Evolutionary conservation across 139 green algal species (phyloP), one percentile per base, ranked within the genome.

Genomic region (Chlorella ohadii): DNA sequence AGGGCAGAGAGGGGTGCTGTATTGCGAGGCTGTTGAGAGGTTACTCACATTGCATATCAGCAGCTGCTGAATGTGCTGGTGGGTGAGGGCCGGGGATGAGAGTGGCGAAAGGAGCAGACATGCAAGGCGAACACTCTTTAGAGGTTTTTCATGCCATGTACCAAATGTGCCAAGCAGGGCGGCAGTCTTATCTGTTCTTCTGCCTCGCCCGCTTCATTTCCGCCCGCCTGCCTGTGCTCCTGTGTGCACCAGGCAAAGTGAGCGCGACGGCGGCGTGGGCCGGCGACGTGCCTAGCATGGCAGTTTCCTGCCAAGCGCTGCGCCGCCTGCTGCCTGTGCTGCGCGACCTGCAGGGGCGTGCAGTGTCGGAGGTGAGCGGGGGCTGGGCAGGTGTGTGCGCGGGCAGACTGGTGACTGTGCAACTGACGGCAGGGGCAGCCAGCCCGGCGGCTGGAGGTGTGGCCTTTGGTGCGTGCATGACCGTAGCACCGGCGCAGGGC

Each of bases 51-150:
- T n/a, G n/a, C n/a, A n/a, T n/a, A n/a, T n/a, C n/a, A 86, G 61
- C 81, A 86, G 72, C 44, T 86, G 72, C 81, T 86, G 41, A 68
- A 86, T 34, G 67, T 84, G 64, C 78, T 84, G 64, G 44, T 17
- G 17, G 78, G 78, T 84, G 78, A 17, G 55, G 51, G 47, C 44
- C 51, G 51, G 51, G 51, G 51, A 59, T 59, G 51, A 23, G 51
- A 2, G 15, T 19, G 15, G 51, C 44, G 44, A 9, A 9, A 31
- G 64, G 64, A 7, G 3, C 7, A 7, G 64, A n/a, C 64, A 71
- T 9, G 11, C n/a, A n/a, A n/a, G n/a, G n/a, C n/a, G n/a, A n/a
- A n/a, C n/a, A n/a, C n/a, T n/a, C n/a, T n/a, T n/a, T n/a, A n/a
- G n/a, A n/a, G n/a, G n/a, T n/a, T n/a, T n/a, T n/a, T n/a, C n/a